A percentile compares a stretch with the other conserved stretches of the same genome.
These are phyloP conservation scores for Chlamydomonas asymmetrica DNA, from an alignment of 139 green algal species.

Conservation along the genomic window DNA sequence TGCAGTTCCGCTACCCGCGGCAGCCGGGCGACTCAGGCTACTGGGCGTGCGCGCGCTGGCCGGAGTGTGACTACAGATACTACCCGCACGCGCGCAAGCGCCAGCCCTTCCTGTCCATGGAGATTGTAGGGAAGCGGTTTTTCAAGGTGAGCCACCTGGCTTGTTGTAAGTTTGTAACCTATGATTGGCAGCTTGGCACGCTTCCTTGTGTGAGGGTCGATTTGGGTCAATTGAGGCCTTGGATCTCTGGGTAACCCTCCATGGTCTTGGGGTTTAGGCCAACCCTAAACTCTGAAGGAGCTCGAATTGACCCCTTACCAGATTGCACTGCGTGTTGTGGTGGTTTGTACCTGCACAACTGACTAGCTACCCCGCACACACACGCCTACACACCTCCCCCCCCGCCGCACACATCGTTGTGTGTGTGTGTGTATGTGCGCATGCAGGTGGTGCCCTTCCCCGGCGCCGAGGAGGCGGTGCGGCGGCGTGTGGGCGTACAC, in stretches of 20 bases:
- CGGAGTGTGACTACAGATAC: slow-evolving; percentile 54
- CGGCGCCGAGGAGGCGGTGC: slow-evolving; percentile 56
- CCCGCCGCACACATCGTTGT: too few species aligned
- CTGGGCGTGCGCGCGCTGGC: slow-evolving; percentile 30
- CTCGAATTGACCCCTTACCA: too few species aligned
- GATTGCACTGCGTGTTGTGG: too few species aligned
- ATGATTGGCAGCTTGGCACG: neutral
- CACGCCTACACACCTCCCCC: too few species aligned
- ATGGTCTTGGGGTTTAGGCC: neutral
- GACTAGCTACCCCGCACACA: too few species aligned
- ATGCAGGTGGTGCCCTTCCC: slow-evolving; percentile 43
- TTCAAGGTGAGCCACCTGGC: slow-evolving; percentile 43
- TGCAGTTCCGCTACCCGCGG: slow-evolving; percentile 5
- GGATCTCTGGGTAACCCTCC: neutral
- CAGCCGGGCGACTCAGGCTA: slow-evolving; percentile 26
- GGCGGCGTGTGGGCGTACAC: slow-evolving; percentile 42
- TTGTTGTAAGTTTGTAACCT: neutral
- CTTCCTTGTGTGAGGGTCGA: too few species aligned
- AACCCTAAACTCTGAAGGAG: neutral
- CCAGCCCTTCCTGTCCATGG: slow-evolving; percentile 54
- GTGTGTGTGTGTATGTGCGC: too few species aligned
- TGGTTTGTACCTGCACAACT: too few species aligned
- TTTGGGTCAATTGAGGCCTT: neutral
- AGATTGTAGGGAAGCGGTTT: slow-evolving; percentile 32
- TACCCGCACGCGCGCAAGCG: slow-evolving; percentile 39